phyloP scores from a whole-genome alignment of 2,329 filamentous ascomycete genomes.

The Pleomassaria siparia region DNA sequence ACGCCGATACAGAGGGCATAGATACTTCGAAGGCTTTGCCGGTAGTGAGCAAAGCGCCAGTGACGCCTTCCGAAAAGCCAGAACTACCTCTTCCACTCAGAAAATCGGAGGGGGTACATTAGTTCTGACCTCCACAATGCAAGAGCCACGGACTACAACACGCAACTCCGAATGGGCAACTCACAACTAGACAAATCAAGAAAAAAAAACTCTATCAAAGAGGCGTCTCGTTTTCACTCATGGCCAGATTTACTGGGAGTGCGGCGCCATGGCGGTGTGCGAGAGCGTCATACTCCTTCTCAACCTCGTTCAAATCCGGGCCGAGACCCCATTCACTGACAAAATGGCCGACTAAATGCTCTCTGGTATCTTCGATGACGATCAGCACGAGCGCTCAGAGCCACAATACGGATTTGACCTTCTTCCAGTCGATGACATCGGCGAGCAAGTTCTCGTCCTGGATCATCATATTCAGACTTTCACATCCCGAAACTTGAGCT shows the following conservation, averaged over 20 bases:
- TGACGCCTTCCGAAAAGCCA: background rate
- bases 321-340: background rate
- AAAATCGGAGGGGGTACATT: background rate
- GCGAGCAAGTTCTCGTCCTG: slow-evolving; percentile 9
- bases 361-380: slow-evolving; percentile 16
- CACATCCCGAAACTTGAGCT: slow-evolving; percentile 6
- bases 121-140: slow-evolving; percentile 8
- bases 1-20: background rate
- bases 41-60: background rate
- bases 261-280: slow-evolving; percentile 6
- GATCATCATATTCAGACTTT: slow-evolving; percentile 16
- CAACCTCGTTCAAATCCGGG: slow-evolving; percentile 3
- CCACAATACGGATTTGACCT: slow-evolving; percentile 13
- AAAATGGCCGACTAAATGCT: slow-evolving; percentile 13
- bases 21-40: background rate
- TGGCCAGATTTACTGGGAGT: slow-evolving; percentile 8
- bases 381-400: slow-evolving; percentile 2
- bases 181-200: slow-evolving; percentile 11
- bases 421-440: background rate
- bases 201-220: slow-evolving; percentile 5
- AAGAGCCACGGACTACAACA: slow-evolving; percentile 3
- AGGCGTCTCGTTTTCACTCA: slow-evolving; percentile 7
- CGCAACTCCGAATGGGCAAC: slow-evolving; percentile 2
- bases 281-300: slow-evolving; percentile 8
- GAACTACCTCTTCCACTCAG: background rate